Evolutionary conservation across 75 land plant genomes (phyloP).

Genomic region (Adiantum capillusveneris): DNA sequence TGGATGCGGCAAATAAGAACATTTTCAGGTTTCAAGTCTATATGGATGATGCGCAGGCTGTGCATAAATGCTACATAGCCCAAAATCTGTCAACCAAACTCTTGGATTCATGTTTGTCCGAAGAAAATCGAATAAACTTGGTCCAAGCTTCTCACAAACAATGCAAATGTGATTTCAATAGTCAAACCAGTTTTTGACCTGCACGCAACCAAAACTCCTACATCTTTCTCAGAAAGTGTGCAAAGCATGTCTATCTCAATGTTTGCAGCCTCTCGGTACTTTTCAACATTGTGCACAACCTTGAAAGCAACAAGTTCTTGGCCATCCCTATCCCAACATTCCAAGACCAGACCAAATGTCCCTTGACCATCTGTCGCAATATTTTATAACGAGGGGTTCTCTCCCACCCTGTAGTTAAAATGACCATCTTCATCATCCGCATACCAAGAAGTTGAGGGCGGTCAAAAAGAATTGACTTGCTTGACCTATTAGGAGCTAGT

Average conservation of each 20-base stretch:
- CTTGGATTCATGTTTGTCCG: slow-evolving; percentile 76
- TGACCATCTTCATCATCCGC: slow-evolving; percentile 95
- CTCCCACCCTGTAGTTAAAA: slow-evolving; percentile 80
- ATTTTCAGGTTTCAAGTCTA: slow-evolving; percentile 89
- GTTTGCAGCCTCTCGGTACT: slow-evolving; percentile 79
- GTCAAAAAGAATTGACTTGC: neutral
- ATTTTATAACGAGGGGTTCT: slow-evolving; percentile 86
- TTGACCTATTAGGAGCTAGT: too few relatives aligned
- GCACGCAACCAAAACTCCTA: slow-evolving; percentile 39
- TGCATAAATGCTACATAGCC: slow-evolving; percentile 89
- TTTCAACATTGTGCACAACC: slow-evolving; percentile 60
- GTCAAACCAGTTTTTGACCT: slow-evolving; percentile 57
- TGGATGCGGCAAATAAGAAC: slow-evolving; percentile 64
- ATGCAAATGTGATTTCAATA: slow-evolving; percentile 61
- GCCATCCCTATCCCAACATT: slow-evolving; percentile 80
- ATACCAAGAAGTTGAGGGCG: slow-evolving; percentile 63
- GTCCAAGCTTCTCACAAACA: slow-evolving; percentile 93
- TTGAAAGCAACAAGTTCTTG: slow-evolving; percentile 81
- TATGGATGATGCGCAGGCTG: slow-evolving; percentile 62
- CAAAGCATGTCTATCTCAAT: slow-evolving; percentile 71
- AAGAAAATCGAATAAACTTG: slow-evolving; percentile 84
- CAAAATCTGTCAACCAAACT: slow-evolving; percentile 79
- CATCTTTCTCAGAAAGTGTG: slow-evolving; percentile 51
- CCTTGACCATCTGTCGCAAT: slow-evolving; percentile 88
- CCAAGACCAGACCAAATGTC: slow-evolving; percentile 92